A percentile compares a stretch with the other conserved stretches of the same genome.
Evolutionary conservation across 495 filamentous ascomycete genomes (phyloP).

Genomic region (Hyaloscypha bicolor): DNA sequence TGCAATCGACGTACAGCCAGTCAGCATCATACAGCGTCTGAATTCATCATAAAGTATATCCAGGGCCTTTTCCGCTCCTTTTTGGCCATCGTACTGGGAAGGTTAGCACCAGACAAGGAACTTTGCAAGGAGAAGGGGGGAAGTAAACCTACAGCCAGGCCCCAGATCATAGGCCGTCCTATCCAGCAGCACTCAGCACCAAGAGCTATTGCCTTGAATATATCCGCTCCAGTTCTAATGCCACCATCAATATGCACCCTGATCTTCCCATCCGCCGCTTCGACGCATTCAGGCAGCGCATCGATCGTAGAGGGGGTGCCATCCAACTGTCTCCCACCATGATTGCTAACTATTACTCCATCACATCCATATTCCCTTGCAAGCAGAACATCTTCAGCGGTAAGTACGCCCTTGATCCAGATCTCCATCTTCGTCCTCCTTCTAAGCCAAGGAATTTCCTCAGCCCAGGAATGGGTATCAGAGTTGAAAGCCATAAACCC

Average conservation of each 20-base stretch:
- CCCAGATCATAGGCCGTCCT: constrained; percentile 44
- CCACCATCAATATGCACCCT: constrained; percentile 68
- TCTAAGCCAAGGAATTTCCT: constrained; percentile 58
- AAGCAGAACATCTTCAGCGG: constrained; percentile 56
- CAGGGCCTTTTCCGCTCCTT: constrained; percentile 44
- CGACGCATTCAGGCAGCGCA: constrained; percentile 61
- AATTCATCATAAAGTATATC: constrained; percentile 50
- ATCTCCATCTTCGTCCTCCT: constrained; percentile 46
- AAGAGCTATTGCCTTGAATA: constrained; percentile 60
- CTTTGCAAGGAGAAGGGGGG: neutral
- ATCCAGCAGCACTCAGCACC: constrained; percentile 45
- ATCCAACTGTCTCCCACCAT: constrained; percentile 69
- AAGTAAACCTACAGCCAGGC: constrained; percentile 38
- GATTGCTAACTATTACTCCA: constrained; percentile 64
- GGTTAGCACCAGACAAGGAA: neutral
- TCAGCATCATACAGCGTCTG: constrained; percentile 53
- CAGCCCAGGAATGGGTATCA: constrained; percentile 39
- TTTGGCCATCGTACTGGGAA: constrained; percentile 41
- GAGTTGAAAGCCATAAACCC: constrained; percentile 37
- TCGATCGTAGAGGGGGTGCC: constrained; percentile 60
- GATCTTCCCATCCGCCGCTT: constrained; percentile 54
- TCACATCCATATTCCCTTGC: constrained; percentile 56
- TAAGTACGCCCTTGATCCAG: constrained; percentile 66
- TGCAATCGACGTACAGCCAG: constrained; percentile 36
- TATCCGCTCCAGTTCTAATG: constrained; percentile 61